Evolutionary conservation across 78 protist genomes (phyloP).

Genomic region (Dictyostelium brefeldianum): DNA sequence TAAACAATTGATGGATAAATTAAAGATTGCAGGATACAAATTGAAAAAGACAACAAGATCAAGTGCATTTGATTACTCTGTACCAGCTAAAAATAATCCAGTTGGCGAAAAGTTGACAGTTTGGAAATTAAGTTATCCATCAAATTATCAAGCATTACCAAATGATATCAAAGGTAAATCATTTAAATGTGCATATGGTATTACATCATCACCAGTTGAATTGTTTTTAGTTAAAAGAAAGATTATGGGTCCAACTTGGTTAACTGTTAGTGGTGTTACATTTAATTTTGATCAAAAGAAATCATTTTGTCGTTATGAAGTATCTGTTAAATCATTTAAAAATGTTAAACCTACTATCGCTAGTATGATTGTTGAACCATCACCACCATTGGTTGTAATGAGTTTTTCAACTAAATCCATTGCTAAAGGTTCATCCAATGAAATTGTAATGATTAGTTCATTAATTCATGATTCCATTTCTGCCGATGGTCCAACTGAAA

Average conservation of each 20-base stretch:
- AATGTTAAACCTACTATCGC: not conserved
- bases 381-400: conserved; percentile 88
- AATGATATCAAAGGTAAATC: conserved; percentile 42
- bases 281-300: conserved; percentile 32
- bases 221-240: conserved; percentile 85
- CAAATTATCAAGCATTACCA: not conserved
- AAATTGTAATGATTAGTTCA: conserved; percentile 30
- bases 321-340: not conserved
- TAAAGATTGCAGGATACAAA: conserved; percentile 7
- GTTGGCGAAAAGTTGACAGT: not conserved
- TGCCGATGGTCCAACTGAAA: conserved; percentile 23
- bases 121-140: conserved; percentile 48
- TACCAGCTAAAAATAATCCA: conserved; percentile 8
- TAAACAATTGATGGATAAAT: not conserved
- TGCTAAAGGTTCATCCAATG: not conserved
- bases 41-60: conserved; percentile 25
- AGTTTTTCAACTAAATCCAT: conserved; percentile 16
- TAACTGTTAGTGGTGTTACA: conserved; percentile 19
- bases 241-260: conserved; percentile 97
- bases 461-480: conserved; percentile 19
- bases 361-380: not conserved
- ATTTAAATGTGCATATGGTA: conserved; percentile 89
- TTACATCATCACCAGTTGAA: conserved; percentile 84
- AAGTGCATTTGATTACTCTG: conserved; percentile 49
- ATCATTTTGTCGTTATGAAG: conserved; percentile 59